Conservation (phyloP, 768 basidiomycete species). For the Boletus eberwhitei region DNA sequence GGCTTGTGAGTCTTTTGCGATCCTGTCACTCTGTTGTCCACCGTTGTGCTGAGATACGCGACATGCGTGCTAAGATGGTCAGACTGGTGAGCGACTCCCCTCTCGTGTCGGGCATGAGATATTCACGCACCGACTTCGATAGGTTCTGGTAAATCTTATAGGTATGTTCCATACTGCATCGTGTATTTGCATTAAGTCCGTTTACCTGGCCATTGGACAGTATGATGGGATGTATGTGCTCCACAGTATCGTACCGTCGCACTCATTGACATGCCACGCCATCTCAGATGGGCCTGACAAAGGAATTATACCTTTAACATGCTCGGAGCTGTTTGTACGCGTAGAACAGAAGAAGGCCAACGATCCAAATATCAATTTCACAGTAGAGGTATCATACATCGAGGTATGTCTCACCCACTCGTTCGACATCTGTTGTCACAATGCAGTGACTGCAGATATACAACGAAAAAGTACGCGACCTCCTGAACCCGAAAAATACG, state of each 20-base stretch:
- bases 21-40: neutral
- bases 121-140: slow-evolving; percentile 6
- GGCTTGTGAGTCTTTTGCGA: slow-evolving; percentile 72
- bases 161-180: slow-evolving; percentile 45
- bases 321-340: slow-evolving; percentile 86
- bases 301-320: slow-evolving; percentile 96
- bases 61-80: slow-evolving; percentile 50
- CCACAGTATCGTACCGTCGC: neutral
- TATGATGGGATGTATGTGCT: slow-evolving; percentile 91
- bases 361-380: slow-evolving; percentile 73
- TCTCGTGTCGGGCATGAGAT: neutral
- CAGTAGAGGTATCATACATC: slow-evolving; percentile 98
- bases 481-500: slow-evolving; percentile 95
- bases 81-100: slow-evolving; percentile 64
- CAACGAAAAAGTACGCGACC: slow-evolving; percentile 96
- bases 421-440: neutral
- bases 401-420: slow-evolving; percentile 51
- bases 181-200: neutral
- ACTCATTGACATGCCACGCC: slow-evolving; percentile 3
- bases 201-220: slow-evolving; percentile 37
- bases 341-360: slow-evolving; percentile 59
- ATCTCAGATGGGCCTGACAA: slow-evolving; percentile 87
- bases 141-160: slow-evolving; percentile 93
- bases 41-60: neutral
- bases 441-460: slow-evolving; percentile 58